A percentile compares a stretch with the other conserved stretches of the same genome.
Conservation (phyloP, 768 basidiomycete genomes). For the Boletus sp. region DNA sequence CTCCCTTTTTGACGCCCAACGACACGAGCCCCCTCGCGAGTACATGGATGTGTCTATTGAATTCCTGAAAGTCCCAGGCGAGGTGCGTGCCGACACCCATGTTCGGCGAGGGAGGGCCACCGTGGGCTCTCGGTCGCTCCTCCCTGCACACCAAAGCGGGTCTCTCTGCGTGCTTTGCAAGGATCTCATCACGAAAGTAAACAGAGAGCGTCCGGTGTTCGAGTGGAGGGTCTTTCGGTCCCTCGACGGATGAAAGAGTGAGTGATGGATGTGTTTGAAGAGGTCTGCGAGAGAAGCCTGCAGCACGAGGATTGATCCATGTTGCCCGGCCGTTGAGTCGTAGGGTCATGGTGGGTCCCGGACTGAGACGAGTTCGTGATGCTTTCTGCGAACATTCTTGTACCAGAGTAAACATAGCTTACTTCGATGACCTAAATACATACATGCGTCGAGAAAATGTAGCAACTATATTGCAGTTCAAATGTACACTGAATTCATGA, state of each 20-base stretch:
- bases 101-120: slow-evolving; percentile 56
- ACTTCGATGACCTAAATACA: too few species aligned
- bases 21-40: slow-evolving; percentile 65
- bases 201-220: slow-evolving; percentile 51
- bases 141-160: slow-evolving; percentile 65
- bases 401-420: background rate
- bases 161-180: slow-evolving; percentile 44
- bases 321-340: background rate
- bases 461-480: background rate
- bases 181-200: slow-evolving; percentile 59
- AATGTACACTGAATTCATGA: slow-evolving; percentile 17
- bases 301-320: background rate
- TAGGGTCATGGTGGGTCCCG: slow-evolving; percentile 2
- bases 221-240: slow-evolving; percentile 54
- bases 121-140: slow-evolving; percentile 56
- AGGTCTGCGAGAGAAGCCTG: slow-evolving; percentile 2
- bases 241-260: slow-evolving; percentile 53
- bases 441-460: background rate
- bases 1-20: slow-evolving; percentile 71
- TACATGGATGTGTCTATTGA: slow-evolving; percentile 61
- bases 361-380: background rate
- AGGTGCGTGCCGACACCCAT: slow-evolving; percentile 48
- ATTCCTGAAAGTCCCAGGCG: slow-evolving; percentile 72
- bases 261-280: slow-evolving; percentile 26
- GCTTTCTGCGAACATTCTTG: background rate